A percentile compares a stretch with the other conserved stretches of the same genome.
Evolutionary conservation across 2,329 filamentous ascomycete genomes (phyloP).

Genomic region (Penicillium sp.): DNA sequence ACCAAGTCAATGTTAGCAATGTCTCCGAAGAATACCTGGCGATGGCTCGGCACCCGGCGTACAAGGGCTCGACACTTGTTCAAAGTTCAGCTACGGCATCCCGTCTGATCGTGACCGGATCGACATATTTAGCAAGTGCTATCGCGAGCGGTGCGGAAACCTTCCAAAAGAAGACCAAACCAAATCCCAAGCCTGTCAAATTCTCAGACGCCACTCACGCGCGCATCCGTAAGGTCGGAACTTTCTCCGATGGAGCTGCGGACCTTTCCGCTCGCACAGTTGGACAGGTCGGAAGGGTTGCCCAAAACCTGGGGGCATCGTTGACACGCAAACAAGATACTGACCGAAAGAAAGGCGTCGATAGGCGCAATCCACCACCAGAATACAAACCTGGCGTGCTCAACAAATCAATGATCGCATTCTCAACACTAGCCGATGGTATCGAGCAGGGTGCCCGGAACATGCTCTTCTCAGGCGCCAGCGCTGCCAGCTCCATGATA

Average conservation of each 20-base stretch:
- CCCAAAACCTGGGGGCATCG: slow-evolving; percentile 83
- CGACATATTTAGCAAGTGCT: slow-evolving; percentile 73
- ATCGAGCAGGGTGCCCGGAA: slow-evolving; percentile 83
- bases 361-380: slow-evolving; percentile 66
- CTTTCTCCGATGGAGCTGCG: slow-evolving; percentile 76
- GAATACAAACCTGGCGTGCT: slow-evolving; percentile 85
- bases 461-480: slow-evolving; percentile 70
- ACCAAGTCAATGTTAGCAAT: slow-evolving; percentile 49
- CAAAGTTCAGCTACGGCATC: slow-evolving; percentile 85
- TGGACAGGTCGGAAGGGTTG: slow-evolving; percentile 75
- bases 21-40: slow-evolving; percentile 63
- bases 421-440: slow-evolving; percentile 89
- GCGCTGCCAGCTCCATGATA: slow-evolving; percentile 81
- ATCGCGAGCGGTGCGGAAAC: slow-evolving; percentile 74
- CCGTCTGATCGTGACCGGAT: slow-evolving; percentile 85
- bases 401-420: slow-evolving; percentile 96
- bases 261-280: slow-evolving; percentile 82
- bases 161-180: slow-evolving; percentile 78
- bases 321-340: slow-evolving; percentile 63
- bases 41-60: slow-evolving; percentile 82
- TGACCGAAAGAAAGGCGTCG: slow-evolving; percentile 59
- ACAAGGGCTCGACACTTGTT: slow-evolving; percentile 81
- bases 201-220: slow-evolving; percentile 84
- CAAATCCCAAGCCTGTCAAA: slow-evolving; percentile 75
- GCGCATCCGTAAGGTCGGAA: slow-evolving; percentile 83